A percentile compares a stretch with the other conserved stretches of the same genome.
Evolutionary conservation across 805 yeast species (phyloP).

Genomic region (Lipomyces chichibuensis): DNA sequence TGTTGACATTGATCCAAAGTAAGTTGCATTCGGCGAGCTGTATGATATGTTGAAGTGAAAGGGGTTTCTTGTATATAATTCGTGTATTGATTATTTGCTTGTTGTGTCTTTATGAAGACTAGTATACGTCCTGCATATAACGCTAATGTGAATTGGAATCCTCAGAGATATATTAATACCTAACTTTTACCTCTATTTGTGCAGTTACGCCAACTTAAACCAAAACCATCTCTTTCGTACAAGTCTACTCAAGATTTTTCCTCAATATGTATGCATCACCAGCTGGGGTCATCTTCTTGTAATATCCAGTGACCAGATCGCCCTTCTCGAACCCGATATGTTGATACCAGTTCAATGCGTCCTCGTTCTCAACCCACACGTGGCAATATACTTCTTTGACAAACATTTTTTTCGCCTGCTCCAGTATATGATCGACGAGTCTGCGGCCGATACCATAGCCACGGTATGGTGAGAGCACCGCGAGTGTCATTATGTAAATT

Average conservation of each 20-base stretch:
- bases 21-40: neutral
- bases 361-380: conserved; percentile 52
- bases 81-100: neutral
- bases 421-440: conserved; percentile 60
- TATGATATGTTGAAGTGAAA: neutral
- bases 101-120: neutral
- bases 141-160: neutral
- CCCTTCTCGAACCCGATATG: conserved; percentile 53
- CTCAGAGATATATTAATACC: neutral
- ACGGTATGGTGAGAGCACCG: conserved; percentile 68
- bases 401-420: conserved; percentile 57
- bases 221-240: neutral
- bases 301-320: conserved; percentile 51
- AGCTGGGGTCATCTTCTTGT: conserved; percentile 48
- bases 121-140: neutral
- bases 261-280: conserved; percentile 53
- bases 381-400: conserved; percentile 59
- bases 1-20: neutral
- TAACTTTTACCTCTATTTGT: neutral
- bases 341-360: conserved; percentile 56
- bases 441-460: conserved; percentile 62
- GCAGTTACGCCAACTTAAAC: neutral
- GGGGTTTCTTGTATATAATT: neutral
- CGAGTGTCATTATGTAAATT: conserved; percentile 67
- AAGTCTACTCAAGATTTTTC: conserved; percentile 17